Evolutionary conservation across 208 protist species (phyloP).

Genomic region (Trypanosoma avium): DNA sequence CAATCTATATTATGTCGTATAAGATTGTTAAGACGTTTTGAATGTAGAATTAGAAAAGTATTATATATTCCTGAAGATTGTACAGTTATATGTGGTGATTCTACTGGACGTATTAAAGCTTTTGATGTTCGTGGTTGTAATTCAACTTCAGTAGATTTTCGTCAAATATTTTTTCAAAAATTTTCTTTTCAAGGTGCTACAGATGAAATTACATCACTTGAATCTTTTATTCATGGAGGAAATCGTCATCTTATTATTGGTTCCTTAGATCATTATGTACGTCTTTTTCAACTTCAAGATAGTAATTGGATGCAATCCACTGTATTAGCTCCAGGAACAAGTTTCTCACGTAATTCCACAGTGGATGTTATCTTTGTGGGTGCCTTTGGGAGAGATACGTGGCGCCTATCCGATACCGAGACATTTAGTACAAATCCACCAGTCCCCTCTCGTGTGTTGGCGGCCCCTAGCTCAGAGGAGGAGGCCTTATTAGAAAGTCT

Average conservation of each 20-base stretch:
- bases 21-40: constrained; percentile 38
- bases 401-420: constrained; percentile 2
- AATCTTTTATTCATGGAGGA: constrained; percentile 9
- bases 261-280: constrained; percentile 61
- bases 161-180: constrained; percentile 2
- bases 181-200: constrained; percentile 34
- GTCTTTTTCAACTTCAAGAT: constrained; percentile 46
- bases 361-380: constrained; percentile 16
- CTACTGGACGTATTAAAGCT: constrained; percentile 44
- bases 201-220: constrained; percentile 29
- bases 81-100: constrained; percentile 39
- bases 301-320: too few species aligned
- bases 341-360: neutral
- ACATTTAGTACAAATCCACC: constrained; percentile 5
- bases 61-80: constrained; percentile 33
- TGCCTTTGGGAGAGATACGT: constrained; percentile 16
- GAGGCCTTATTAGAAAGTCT: constrained; percentile 19
- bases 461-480: neutral
- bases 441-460: neutral
- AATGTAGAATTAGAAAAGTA: constrained; percentile 38
- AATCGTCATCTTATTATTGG: constrained; percentile 38
- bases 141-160: constrained; percentile 27
- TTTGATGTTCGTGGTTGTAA: constrained; percentile 44
- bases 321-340: too few species aligned
- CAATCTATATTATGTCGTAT: constrained; percentile 43